A percentile compares a stretch with the other conserved stretches of the same genome.
Conservation (phyloP, 768 basidiomycete species). For the Leccinellum luteum region DNA sequence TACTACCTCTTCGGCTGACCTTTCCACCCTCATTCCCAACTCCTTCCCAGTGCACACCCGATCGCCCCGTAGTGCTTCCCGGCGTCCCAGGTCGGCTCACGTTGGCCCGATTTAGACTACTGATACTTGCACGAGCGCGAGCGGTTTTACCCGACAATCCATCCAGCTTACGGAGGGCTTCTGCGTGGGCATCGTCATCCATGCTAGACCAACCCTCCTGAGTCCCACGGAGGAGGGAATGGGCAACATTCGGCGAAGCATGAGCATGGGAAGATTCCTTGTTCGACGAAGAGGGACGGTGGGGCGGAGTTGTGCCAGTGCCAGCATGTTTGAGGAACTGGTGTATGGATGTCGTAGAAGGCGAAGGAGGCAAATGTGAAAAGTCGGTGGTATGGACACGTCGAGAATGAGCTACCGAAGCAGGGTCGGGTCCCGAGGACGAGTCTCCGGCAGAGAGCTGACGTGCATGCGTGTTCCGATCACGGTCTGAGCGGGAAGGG, state of each 20-base stretch:
- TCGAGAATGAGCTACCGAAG: slow-evolving; percentile 48
- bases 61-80: slow-evolving; percentile 48
- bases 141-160: slow-evolving; percentile 77
- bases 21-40: slow-evolving; percentile 40
- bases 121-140: slow-evolving; percentile 73
- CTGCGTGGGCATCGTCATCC: slow-evolving; percentile 85
- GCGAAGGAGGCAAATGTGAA: slow-evolving; percentile 88
- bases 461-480: slow-evolving; percentile 50
- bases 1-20: slow-evolving; percentile 36
- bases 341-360: slow-evolving; percentile 86
- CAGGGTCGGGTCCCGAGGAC: slow-evolving; percentile 50
- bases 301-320: slow-evolving; percentile 36
- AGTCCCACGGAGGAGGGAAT: slow-evolving; percentile 81
- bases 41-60: slow-evolving; percentile 73
- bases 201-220: slow-evolving; percentile 89
- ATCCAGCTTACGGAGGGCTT: slow-evolving; percentile 90
- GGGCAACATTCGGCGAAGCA: slow-evolving; percentile 67
- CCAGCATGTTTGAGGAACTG: slow-evolving; percentile 67
- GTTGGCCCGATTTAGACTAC: slow-evolving; percentile 64
- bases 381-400: slow-evolving; percentile 75
- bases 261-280: slow-evolving; percentile 41
- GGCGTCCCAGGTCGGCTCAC: slow-evolving; percentile 76
- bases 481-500: slow-evolving; percentile 25
- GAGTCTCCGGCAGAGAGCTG: slow-evolving; percentile 70
- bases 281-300: slow-evolving; percentile 35